Conservation (phyloP, 208 protist genomes). For the Acanthamoeba polyphaga region DNA sequence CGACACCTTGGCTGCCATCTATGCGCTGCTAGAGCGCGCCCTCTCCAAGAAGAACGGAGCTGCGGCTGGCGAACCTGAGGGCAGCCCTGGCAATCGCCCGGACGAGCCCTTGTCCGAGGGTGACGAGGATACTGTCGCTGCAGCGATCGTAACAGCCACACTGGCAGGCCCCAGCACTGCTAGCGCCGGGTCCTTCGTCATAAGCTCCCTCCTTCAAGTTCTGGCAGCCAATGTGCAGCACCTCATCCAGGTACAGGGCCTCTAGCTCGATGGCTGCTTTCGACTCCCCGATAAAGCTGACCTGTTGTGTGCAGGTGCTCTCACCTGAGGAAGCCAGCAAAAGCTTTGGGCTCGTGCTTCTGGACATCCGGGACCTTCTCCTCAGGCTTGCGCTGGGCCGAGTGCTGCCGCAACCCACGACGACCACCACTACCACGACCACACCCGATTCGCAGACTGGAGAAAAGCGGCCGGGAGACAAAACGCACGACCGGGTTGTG, state of each 20-base stretch:
- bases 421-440: background rate
- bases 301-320: background rate
- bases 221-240: conserved; percentile 20
- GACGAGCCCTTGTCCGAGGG: background rate
- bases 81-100: background rate
- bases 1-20: conserved; percentile 28
- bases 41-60: background rate
- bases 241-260: conserved; percentile 10
- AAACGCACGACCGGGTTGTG: conserved; percentile 17
- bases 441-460: background rate
- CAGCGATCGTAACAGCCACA: background rate
- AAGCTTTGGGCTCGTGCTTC: conserved; percentile 50
- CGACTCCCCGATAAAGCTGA: no score
- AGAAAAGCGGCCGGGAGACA: conserved; percentile 5
- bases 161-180: background rate
- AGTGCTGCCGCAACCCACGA: background rate
- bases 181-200: background rate
- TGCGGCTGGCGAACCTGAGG: background rate
- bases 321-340: conserved; percentile 1
- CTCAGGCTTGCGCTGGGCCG: background rate
- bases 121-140: background rate
- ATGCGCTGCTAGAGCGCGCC: conserved; percentile 9
- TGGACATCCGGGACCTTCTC: conserved; percentile 14
- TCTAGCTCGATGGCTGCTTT: no score
- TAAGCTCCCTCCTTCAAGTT: conserved; percentile 43